Percentiles rank a stretch among this genome's conserved stretches.
These are phyloP conservation scores for Globisporangium heterothallicum DNA, from an alignment of 352 stramenopile genomes.

Conservation along the genomic window DNA sequence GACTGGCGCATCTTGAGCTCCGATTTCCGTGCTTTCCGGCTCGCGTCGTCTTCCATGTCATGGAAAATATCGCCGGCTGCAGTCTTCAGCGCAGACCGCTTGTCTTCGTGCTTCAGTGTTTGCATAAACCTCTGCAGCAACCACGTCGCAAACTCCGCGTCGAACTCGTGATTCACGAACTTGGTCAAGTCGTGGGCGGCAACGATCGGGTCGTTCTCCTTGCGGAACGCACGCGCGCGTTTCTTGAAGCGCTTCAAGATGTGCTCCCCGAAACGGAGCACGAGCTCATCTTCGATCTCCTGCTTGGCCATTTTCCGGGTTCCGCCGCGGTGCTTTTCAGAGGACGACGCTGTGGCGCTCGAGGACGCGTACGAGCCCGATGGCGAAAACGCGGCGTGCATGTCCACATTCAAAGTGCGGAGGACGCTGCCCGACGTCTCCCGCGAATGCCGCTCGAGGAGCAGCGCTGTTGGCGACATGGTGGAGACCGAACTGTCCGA, in stretches of 20 bases:
- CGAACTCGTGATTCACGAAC: constrained; percentile 49
- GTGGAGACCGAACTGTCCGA: constrained; percentile 6
- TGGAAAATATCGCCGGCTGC: constrained; percentile 19
- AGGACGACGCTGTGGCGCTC: constrained; percentile 12
- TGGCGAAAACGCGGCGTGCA: constrained; percentile 27
- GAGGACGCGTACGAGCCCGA: constrained; percentile 17
- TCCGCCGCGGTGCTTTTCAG: constrained; percentile 8
- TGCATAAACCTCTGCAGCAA: constrained; percentile 44
- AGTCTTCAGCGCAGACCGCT: constrained; percentile 34
- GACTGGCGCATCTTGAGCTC: constrained; percentile 27
- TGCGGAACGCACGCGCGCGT: constrained; percentile 50
- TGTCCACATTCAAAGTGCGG: constrained; percentile 33
- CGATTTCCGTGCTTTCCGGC: constrained; percentile 37
- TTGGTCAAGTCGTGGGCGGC: constrained; percentile 42
- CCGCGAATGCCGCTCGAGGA: constrained; percentile 12
- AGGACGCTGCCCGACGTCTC: constrained; percentile 8
- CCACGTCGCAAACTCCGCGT: constrained; percentile 49
- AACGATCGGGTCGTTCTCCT: constrained; percentile 57
- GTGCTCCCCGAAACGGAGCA: constrained; percentile 36
- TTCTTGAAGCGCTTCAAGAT: constrained; percentile 73
- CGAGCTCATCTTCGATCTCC: constrained; percentile 65
- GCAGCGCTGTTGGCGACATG: constrained; percentile 14
- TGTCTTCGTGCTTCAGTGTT: constrained; percentile 54
- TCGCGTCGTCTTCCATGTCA: constrained; percentile 18
- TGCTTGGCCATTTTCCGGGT: constrained; percentile 43